A percentile compares a stretch with the other conserved stretches of the same genome.
Conservation (phyloP, 2,329 filamentous ascomycete genomes). For the Epichloe brachyelytri region DNA sequence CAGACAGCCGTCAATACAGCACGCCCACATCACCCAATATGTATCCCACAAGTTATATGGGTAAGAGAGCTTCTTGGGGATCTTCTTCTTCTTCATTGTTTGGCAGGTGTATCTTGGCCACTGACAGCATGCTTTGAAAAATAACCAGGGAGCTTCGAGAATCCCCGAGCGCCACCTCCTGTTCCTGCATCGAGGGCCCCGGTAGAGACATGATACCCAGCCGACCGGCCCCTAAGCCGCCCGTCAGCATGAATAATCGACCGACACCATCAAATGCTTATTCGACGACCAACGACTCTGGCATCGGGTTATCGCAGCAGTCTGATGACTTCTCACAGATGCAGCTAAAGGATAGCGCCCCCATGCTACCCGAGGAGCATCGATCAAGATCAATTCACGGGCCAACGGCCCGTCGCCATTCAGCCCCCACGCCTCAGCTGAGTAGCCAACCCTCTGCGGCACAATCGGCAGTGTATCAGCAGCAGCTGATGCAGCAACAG, state of each 20-base stretch:
- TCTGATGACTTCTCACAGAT: constrained; percentile 39
- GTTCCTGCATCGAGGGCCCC: constrained; percentile 49
- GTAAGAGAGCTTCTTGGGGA: constrained; percentile 52
- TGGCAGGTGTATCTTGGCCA: background rate
- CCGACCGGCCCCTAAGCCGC: constrained; percentile 80
- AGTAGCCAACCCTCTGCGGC: constrained; percentile 14
- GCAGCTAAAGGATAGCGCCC: constrained; percentile 39
- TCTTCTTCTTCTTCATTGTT: background rate
- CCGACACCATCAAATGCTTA: constrained; percentile 38
- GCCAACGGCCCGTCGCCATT: constrained; percentile 41
- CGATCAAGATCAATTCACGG: constrained; percentile 55
- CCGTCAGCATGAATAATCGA: constrained; percentile 47
- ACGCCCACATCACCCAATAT: constrained; percentile 36
- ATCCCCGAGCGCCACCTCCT: constrained; percentile 83
- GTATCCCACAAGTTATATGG: constrained; percentile 41
- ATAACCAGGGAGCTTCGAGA: constrained; percentile 73
- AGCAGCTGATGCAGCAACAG: constrained; percentile 62
- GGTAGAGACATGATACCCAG: constrained; percentile 55
- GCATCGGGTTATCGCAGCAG: constrained; percentile 46
- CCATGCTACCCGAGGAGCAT: constrained; percentile 54
- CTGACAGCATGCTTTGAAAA: background rate
- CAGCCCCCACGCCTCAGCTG: constrained; percentile 27
- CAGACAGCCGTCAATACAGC: constrained; percentile 33
- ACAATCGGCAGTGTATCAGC: constrained; percentile 41
- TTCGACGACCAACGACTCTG: constrained; percentile 43